Evolutionary conservation across 2,329 filamentous ascomycete genomes (phyloP).

Genomic region (Diaporthe citrichinensis): DNA sequence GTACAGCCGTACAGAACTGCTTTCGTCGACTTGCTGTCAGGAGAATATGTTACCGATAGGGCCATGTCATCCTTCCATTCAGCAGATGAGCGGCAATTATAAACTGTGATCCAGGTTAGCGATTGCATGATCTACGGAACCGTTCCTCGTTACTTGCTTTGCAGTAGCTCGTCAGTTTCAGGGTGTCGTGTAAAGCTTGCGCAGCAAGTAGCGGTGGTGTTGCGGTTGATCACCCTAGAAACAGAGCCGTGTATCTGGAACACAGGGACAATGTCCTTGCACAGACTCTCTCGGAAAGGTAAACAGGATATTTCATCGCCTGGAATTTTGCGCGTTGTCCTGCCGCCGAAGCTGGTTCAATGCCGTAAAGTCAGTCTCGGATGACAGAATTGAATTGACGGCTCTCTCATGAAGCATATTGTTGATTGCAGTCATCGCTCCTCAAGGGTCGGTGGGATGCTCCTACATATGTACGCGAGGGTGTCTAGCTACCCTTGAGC

Average conservation of each 20-base stretch:
- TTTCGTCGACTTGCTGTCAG: background rate
- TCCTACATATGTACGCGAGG: no score
- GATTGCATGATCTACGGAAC: no score
- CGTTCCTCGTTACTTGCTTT: background rate
- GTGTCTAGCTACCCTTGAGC: no score
- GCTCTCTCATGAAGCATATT: no score
- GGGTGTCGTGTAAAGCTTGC: background rate
- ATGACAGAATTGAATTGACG: no score
- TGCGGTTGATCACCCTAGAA: constrained; percentile 28
- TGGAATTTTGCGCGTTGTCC: background rate
- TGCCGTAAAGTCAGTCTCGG: background rate
- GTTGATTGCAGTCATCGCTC: no score
- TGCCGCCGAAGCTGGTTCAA: constrained; percentile 1
- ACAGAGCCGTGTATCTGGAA: constrained; percentile 8
- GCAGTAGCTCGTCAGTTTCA: background rate
- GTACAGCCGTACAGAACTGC: constrained; percentile 24
- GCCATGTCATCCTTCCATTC: constrained; percentile 16
- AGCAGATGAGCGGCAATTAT: constrained; percentile 22
- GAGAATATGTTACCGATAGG: constrained; percentile 20
- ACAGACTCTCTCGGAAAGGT: no score
- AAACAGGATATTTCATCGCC: background rate
- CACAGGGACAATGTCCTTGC: no score
- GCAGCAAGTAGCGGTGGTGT: constrained; percentile 15
- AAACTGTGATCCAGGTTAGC: background rate
- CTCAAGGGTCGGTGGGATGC: no score